Evolutionary conservation across 1,139 yeast genomes (phyloP).

Genomic region (Sugiyamaella japonica): DNA sequence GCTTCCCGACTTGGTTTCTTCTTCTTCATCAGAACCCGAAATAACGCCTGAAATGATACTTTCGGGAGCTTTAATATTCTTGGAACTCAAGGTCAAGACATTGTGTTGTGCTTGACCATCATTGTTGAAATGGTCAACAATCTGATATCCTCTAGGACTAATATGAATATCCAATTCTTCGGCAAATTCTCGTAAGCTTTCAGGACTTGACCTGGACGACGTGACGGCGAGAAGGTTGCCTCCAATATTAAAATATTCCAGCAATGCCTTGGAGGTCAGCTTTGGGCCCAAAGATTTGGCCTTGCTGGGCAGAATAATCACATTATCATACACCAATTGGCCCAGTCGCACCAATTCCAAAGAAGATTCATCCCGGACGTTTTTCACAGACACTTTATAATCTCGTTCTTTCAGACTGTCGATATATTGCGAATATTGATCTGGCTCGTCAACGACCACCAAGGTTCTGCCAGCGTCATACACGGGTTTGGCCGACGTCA

Average conservation of each 20-base stretch:
- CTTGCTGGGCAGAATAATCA: conserved; percentile 54
- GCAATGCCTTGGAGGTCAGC: conserved; percentile 45
- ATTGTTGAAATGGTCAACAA: conserved; percentile 64
- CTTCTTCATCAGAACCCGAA: conserved; percentile 14
- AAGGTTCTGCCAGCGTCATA: conserved; percentile 26
- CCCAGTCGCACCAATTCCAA: conserved; percentile 47
- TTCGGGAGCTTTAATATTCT: conserved; percentile 18
- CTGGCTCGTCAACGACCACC: conserved; percentile 32
- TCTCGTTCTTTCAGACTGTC: conserved; percentile 37
- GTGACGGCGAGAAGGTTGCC: conserved; percentile 75
- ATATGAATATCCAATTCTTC: conserved; percentile 83
- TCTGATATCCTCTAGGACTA: conserved; percentile 69
- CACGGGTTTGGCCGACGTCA: conserved; percentile 27
- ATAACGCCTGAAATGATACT: conserved; percentile 16
- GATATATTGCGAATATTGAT: conserved; percentile 38
- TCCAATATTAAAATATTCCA: conserved; percentile 60
- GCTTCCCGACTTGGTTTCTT: neutral
- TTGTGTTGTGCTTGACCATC: conserved; percentile 32
- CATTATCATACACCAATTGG: conserved; percentile 51
- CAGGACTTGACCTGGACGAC: conserved; percentile 61
- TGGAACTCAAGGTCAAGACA: conserved; percentile 3
- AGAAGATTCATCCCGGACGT: conserved; percentile 35
- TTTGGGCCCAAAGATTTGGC: conserved; percentile 46
- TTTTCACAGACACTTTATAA: conserved; percentile 35
- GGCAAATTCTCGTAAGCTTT: conserved; percentile 64